Conservation (phyloP, 805 yeast genomes). For the Suhomyces pyralidae region DNA sequence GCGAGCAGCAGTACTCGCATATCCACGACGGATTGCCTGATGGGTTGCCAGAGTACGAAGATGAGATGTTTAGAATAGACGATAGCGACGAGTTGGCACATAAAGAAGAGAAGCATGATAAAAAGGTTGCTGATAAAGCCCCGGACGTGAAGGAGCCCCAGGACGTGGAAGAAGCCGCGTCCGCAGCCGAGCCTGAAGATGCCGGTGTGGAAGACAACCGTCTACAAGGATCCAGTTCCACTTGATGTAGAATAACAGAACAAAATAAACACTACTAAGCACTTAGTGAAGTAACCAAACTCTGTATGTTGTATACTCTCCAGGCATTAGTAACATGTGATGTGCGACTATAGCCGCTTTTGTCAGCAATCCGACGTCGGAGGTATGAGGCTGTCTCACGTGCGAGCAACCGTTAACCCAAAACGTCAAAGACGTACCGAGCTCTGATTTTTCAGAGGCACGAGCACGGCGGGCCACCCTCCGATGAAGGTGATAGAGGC, state of each 20-base stretch:
- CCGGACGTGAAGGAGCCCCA: too few relatives aligned
- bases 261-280: too few relatives aligned
- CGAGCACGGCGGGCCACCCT: not conserved
- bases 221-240: not conserved
- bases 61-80: slow-evolving; percentile 40
- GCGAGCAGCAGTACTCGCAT: not conserved
- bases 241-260: too few relatives aligned
- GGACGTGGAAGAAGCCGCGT: not conserved
- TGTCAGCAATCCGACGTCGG: not conserved
- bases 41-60: slow-evolving; percentile 37
- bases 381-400: not conserved
- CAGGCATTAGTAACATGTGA: too few relatives aligned
- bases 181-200: not conserved
- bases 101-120: slow-evolving; percentile 2
- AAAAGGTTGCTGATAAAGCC: not conserved
- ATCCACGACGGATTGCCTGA: slow-evolving; percentile 30
- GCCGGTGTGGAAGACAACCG: not conserved
- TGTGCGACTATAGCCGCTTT: not conserved
- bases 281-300: too few relatives aligned
- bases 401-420: not conserved
- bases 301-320: too few relatives aligned
- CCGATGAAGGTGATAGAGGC: not conserved
- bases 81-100: slow-evolving; percentile 35
- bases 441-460: not conserved
- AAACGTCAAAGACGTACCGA: not conserved